phyloP scores from a whole-genome alignment of 2,329 filamentous ascomycete genomes.

The Lachnellula arida region DNA sequence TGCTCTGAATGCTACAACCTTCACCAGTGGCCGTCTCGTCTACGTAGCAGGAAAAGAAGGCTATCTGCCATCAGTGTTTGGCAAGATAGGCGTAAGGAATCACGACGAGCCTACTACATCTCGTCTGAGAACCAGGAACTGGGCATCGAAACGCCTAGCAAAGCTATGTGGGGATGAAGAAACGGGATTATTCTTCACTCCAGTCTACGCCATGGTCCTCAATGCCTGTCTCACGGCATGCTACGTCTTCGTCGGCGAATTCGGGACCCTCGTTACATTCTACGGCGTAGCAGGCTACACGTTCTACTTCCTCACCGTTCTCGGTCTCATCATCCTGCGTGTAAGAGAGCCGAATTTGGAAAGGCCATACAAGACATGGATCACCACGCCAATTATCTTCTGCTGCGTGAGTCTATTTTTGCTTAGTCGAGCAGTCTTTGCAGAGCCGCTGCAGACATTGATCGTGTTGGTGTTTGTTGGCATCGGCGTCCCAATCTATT shows the following conservation, averaged over 20 bases:
- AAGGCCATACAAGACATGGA: slow-evolving; percentile 92
- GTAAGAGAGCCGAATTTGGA: slow-evolving; percentile 84
- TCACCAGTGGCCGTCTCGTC: slow-evolving; percentile 85
- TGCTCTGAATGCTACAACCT: slow-evolving; percentile 88
- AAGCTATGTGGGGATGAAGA: slow-evolving; percentile 70
- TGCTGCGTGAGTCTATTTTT: slow-evolving; percentile 96
- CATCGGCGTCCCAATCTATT: slow-evolving; percentile 82
- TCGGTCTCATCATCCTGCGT: slow-evolving; percentile 85
- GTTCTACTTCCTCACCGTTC: slow-evolving; percentile 94
- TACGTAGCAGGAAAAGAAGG: slow-evolving; percentile 95
- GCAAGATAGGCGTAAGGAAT: slow-evolving; percentile 66
- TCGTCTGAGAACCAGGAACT: slow-evolving; percentile 47
- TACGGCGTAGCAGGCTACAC: slow-evolving; percentile 96
- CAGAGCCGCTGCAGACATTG: slow-evolving; percentile 83
- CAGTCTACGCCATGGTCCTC: slow-evolving; percentile 84
- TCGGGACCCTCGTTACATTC: slow-evolving; percentile 87
- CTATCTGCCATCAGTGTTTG: slow-evolving; percentile 80
- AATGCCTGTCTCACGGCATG: slow-evolving; percentile 68
- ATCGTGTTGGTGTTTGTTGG: slow-evolving; percentile 82
- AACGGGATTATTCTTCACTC: slow-evolving; percentile 82
- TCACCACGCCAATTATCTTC: slow-evolving; percentile 93
- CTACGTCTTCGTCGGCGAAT: slow-evolving; percentile 86
- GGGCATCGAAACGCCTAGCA: slow-evolving; percentile 54
- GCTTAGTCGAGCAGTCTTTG: slow-evolving; percentile 81
- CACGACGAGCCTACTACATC: slow-evolving; percentile 38